Evolutionary conservation across 75 land plant genomes (phyloP).

Genomic region (Sequoia sempervirens): DNA sequence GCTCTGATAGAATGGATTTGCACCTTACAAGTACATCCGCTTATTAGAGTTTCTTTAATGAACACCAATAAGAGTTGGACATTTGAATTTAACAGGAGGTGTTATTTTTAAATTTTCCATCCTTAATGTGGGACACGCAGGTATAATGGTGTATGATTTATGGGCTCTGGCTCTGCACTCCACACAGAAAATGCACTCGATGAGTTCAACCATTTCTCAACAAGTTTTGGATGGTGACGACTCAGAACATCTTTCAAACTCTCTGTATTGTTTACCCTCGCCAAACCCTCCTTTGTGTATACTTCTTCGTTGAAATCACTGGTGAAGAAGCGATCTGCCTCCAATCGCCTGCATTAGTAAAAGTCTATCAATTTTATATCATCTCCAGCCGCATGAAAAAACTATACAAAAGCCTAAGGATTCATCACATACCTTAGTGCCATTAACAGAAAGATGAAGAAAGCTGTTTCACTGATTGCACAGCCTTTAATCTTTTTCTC

Average conservation of each 20-base stretch:
- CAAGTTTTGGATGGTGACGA: slow-evolving; percentile 49
- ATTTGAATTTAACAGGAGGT: too few relatives aligned
- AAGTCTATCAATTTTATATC: too few relatives aligned
- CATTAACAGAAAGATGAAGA: slow-evolving; percentile 53
- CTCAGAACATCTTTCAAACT: slow-evolving; percentile 59
- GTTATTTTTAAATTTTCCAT: too few relatives aligned
- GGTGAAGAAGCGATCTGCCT: slow-evolving; percentile 69
- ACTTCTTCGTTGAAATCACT: slow-evolving; percentile 41
- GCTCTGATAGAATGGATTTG: too few relatives aligned
- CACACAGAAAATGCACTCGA: slow-evolving; percentile 65
- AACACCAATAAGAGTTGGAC: too few relatives aligned
- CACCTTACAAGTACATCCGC: too few relatives aligned
- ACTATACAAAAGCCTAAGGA: too few relatives aligned
- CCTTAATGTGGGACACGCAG: slow-evolving; percentile 21
- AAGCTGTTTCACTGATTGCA: slow-evolving; percentile 76
- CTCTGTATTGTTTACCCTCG: slow-evolving; percentile 74
- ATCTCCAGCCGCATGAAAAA: neutral
- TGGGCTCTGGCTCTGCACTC: slow-evolving; percentile 25
- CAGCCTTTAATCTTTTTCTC: slow-evolving; percentile 69
- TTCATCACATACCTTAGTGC: slow-evolving; percentile 30
- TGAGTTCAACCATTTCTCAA: slow-evolving; percentile 50
- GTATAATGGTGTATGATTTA: slow-evolving; percentile 28
- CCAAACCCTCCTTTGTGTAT: slow-evolving; percentile 60
- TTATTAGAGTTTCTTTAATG: too few relatives aligned
- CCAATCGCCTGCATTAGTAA: slow-evolving; percentile 46